These are phyloP conservation scores for Leccinum incarnatum DNA, from an alignment of 768 basidiomycete species.

Conservation along the genomic window DNA sequence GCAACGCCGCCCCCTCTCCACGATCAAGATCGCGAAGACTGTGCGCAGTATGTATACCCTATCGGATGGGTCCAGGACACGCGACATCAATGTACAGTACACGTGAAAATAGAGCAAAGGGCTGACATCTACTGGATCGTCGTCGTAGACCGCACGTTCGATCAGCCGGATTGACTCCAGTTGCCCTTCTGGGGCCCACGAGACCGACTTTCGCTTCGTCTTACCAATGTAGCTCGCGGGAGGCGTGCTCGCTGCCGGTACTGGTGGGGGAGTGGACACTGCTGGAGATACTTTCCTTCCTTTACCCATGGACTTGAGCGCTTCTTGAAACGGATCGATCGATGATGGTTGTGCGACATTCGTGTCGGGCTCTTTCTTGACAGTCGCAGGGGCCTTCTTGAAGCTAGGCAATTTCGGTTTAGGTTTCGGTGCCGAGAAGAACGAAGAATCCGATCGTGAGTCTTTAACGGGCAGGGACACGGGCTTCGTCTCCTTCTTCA, in stretches of 20 bases:
- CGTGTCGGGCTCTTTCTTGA: constrained; percentile 50
- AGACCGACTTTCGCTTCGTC: constrained; percentile 75
- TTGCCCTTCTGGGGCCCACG: constrained; percentile 72
- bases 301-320: constrained; percentile 71
- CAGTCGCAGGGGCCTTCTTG: constrained; percentile 64
- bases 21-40: constrained; percentile 84
- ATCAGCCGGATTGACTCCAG: constrained; percentile 77
- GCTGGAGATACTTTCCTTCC: constrained; percentile 59
- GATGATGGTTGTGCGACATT: constrained; percentile 76
- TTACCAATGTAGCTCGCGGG: constrained; percentile 40
- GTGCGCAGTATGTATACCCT: constrained; percentile 72
- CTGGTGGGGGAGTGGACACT: constrained; percentile 55
- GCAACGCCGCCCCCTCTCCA: constrained; percentile 82
- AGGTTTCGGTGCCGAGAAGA: constrained; percentile 84
- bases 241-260: constrained; percentile 30
- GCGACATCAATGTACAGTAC: constrained; percentile 53
- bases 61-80: constrained; percentile 37
- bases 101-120: constrained; percentile 39
- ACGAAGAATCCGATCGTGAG: constrained; percentile 82
- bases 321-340: constrained; percentile 80
- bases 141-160: constrained; percentile 85
- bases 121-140: constrained; percentile 86
- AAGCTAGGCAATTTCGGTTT: constrained; percentile 84
- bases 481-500: constrained; percentile 58
- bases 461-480: constrained; percentile 52